Percentiles rank a stretch among this genome's conserved stretches.
Conservation (phyloP, 805 yeast species). For the Metschnikowia rubicola region DNA sequence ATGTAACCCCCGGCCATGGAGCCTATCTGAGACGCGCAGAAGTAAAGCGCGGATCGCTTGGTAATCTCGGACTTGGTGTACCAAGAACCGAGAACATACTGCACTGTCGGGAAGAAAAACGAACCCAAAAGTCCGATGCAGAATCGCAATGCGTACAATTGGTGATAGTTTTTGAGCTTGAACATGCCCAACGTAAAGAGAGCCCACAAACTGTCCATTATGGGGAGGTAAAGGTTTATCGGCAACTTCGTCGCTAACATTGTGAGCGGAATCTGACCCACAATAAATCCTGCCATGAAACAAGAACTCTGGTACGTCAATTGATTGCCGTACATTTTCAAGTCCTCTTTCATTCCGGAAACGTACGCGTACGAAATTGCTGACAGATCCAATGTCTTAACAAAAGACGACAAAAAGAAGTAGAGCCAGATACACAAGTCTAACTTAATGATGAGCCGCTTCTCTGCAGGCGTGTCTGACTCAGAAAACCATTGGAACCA, state of each 20-base stretch:
- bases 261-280: slow-evolving; percentile 29
- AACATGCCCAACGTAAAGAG: slow-evolving; percentile 12
- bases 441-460: slow-evolving; percentile 1
- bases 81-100: slow-evolving; percentile 5
- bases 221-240: slow-evolving; percentile 23
- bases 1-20: slow-evolving; percentile 6
- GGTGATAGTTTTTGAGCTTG: slow-evolving; percentile 10
- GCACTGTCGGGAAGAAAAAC: slow-evolving; percentile 7
- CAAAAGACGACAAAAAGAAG: slow-evolving; percentile 7
- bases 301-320: slow-evolving; percentile 9
- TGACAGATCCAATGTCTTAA: slow-evolving; percentile 5
- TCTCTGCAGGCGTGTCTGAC: slow-evolving; percentile 3
- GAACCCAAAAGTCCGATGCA: slow-evolving; percentile 5
- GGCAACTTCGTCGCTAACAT: slow-evolving; percentile 24
- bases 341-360: slow-evolving; percentile 8
- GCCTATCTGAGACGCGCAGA: slow-evolving; percentile 6
- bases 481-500: slow-evolving; percentile 9
- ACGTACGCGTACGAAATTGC: slow-evolving; percentile 4
- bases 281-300: slow-evolving; percentile 24
- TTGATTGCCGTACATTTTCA: slow-evolving; percentile 6
- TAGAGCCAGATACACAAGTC: slow-evolving; percentile 7
- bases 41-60: slow-evolving; percentile 2
- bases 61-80: slow-evolving; percentile 6
- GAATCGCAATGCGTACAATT: slow-evolving; percentile 3
- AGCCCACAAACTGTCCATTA: slow-evolving; percentile 18